Base-by-base conservation (phyloP, 768 basidiomycete species). In the Suillus placidus region DNA sequence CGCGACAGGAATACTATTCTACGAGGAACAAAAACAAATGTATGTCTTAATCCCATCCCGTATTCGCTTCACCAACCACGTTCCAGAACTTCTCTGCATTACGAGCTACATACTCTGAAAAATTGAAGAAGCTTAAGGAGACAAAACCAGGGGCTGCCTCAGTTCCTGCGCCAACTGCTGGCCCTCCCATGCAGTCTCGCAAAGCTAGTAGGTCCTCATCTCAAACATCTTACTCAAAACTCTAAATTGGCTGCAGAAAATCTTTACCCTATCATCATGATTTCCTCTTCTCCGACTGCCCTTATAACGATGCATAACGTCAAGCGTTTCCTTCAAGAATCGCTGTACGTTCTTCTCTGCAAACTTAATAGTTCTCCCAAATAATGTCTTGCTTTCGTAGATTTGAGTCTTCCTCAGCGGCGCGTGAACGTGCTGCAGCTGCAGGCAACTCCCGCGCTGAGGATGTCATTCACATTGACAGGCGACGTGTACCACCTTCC, bases 241-340 rank as follows among this genome's bases (percentile, higher is more conserved):
- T 18, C 7, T 20, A 18, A 38, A 34, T 18, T 20, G 40, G 4
- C 12, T 4, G 32, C 76, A 93, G 90, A 86, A 68, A 88, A 88
- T 72, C 87, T 85, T 71, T 91, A 91, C 78, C 97, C 97, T 0
- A 99, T 99, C 73, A 97, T 99, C 77, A 92, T 99, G 81, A 95
- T 99, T 51, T 97, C 96, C 0, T 97, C 95, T 0, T 95, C 18
- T 20, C 95, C 95, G 0, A 98, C 97, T 2, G 89, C 95, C 4
- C 86, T 99, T 63, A 90, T 99, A 74, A 97, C 95, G 7, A 97
- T 99, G 94, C 89, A 95, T 85, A 99, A 99, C 72, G 94, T 99
- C 64, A 93, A 93, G 76, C 87, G 86, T 38, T 97, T 99, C 79
- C 79, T 99, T 18, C 94, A 98, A 80, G 94, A 98, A 72, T 87